Percentiles rank a stretch among this genome's conserved stretches.
Conservation (phyloP, 1,284 basidiomycete genomes). For the Leccinum angustisporum region DNA sequence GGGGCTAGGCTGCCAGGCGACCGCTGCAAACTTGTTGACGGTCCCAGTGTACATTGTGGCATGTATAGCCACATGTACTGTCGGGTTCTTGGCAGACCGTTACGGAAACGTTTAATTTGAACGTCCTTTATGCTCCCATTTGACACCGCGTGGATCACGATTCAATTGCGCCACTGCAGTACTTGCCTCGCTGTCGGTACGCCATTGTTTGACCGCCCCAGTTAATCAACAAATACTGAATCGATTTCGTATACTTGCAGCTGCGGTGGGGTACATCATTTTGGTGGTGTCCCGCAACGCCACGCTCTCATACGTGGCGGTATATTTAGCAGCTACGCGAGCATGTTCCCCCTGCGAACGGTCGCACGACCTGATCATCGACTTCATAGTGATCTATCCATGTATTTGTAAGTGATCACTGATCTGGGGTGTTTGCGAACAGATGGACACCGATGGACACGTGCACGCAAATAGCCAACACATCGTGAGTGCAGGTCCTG, state of each 20-base stretch:
- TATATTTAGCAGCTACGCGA: slow-evolving; percentile 65
- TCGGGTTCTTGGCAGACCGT: slow-evolving; percentile 64
- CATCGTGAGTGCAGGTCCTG: slow-evolving; percentile 44
- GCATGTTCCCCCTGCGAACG: slow-evolving; percentile 13
- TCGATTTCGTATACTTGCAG: slow-evolving; percentile 24
- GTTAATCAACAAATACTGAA: background rate
- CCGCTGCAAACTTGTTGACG: slow-evolving; percentile 68
- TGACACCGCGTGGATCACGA: background rate
- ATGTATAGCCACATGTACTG: slow-evolving; percentile 60
- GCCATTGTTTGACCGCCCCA: background rate
- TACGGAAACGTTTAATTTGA: slow-evolving; percentile 63
- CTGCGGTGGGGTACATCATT: slow-evolving; percentile 63
- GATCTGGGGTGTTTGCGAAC: background rate
- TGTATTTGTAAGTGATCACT: background rate
- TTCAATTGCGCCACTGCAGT: slow-evolving; percentile 19
- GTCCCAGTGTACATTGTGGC: slow-evolving; percentile 70
- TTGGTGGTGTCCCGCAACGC: slow-evolving; percentile 62
- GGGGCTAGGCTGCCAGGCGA: slow-evolving; percentile 58
- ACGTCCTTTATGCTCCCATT: slow-evolving; percentile 24
- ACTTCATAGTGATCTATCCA: too few relatives aligned
- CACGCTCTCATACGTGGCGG: slow-evolving; percentile 66
- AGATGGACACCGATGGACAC: background rate
- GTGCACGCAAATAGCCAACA: slow-evolving; percentile 48
- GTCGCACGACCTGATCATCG: background rate
- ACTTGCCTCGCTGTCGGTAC: slow-evolving; percentile 41